Evolutionary conservation across 257 asterid genomes (phyloP).

Genomic region (Salvia rosmarinus): DNA sequence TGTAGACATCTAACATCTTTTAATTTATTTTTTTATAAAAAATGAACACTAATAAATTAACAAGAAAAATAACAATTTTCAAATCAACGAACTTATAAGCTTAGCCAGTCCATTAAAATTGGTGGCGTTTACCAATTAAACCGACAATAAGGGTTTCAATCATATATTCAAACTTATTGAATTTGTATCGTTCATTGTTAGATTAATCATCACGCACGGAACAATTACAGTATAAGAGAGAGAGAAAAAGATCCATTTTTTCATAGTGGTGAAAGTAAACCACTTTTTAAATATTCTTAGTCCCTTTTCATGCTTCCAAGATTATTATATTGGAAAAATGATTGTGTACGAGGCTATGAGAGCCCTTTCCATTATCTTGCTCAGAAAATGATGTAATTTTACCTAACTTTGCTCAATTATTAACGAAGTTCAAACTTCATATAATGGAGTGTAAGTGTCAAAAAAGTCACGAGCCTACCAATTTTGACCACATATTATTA

Average conservation of each 20-base stretch:
- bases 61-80: neutral
- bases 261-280: constrained; percentile 4
- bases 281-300: neutral
- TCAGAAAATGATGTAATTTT: constrained; percentile 1
- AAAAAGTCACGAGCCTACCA: constrained; percentile 26
- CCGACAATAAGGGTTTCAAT: neutral
- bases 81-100: neutral
- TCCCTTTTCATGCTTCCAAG: neutral
- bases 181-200: constrained; percentile 32
- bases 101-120: neutral
- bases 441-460: neutral
- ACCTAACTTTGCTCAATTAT: constrained; percentile 41
- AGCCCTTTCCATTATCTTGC: neutral
- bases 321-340: constrained; percentile 27
- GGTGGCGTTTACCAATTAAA: neutral
- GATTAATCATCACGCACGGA: constrained; percentile 36
- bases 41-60: neutral
- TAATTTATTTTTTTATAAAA: too few relatives aligned
- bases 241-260: neutral
- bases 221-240: neutral
- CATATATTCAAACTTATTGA: neutral
- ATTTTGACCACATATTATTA: constrained; percentile 4
- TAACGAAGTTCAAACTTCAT: constrained; percentile 6
- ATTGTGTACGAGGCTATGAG: constrained; percentile 30
- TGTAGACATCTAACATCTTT: neutral